Percentiles rank a stretch among this genome's conserved stretches.
These are phyloP conservation scores for Hypoxylon intermedium DNA, from an alignment of 495 filamentous ascomycete genomes.

Conservation along the genomic window DNA sequence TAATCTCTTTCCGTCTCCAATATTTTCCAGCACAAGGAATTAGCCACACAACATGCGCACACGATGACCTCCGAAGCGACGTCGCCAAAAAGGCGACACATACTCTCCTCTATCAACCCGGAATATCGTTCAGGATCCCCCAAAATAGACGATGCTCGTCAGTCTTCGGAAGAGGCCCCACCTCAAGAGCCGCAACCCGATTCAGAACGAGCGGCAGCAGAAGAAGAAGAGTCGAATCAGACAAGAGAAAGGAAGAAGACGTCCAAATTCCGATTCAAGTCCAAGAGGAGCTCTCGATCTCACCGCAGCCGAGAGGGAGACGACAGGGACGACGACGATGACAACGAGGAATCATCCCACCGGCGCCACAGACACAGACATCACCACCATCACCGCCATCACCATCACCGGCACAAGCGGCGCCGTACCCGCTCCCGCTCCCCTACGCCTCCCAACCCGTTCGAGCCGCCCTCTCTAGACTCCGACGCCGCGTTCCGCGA, in stretches of 20 bases:
- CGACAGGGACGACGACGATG: conserved; percentile 27
- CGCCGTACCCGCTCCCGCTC: conserved; percentile 43
- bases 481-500: conserved; percentile 83
- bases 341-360: conserved; percentile 7
- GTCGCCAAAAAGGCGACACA: conserved; percentile 55
- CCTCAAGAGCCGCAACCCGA: conserved; percentile 26
- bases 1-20: neutral
- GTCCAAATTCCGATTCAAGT: conserved; percentile 69
- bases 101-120: conserved; percentile 55
- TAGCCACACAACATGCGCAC: conserved; percentile 25
- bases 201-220: conserved; percentile 15
- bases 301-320: conserved; percentile 20
- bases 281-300: conserved; percentile 36
- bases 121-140: conserved; percentile 31
- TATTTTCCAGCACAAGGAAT: neutral
- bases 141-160: conserved; percentile 1
- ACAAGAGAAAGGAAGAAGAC: conserved; percentile 35
- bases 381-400: conserved; percentile 48
- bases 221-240: conserved; percentile 23
- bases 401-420: conserved; percentile 41
- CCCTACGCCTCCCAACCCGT: conserved; percentile 48
- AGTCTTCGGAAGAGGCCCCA: conserved; percentile 16
- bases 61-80: conserved; percentile 45
- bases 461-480: conserved; percentile 63
- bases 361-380: conserved; percentile 39